Evolutionary conservation across 2,329 filamentous ascomycete species (phyloP).

Genomic region (Aureobasidium sp.): DNA sequence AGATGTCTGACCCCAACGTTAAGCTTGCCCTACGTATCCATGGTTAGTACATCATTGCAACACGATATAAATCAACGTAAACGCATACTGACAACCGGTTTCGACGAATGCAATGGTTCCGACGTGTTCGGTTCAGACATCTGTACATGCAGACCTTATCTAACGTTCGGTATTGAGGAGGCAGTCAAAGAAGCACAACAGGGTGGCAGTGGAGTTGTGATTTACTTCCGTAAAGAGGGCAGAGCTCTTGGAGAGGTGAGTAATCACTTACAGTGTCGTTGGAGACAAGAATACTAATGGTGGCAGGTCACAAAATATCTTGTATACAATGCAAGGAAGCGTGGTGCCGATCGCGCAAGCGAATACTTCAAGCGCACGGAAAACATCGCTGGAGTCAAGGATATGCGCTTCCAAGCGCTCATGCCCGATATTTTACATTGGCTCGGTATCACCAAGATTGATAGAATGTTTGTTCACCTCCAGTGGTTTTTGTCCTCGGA

Average conservation of each 20-base stretch:
- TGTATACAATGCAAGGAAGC: slow-evolving; percentile 78
- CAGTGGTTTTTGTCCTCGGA: background rate
- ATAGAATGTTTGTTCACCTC: slow-evolving; percentile 59
- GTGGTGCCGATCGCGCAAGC: slow-evolving; percentile 68
- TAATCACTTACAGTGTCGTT: too few species aligned
- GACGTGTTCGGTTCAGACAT: slow-evolving; percentile 98
- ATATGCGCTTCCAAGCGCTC: slow-evolving; percentile 95
- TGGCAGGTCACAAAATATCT: slow-evolving; percentile 71
- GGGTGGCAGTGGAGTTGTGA: slow-evolving; percentile 88
- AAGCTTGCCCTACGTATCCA: slow-evolving; percentile 79
- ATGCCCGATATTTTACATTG: slow-evolving; percentile 93
- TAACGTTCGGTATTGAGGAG: slow-evolving; percentile 95
- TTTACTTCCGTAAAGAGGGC: slow-evolving; percentile 98
- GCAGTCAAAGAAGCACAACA: slow-evolving; percentile 95
- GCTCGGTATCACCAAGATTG: slow-evolving; percentile 97
- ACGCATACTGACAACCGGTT: too few species aligned
- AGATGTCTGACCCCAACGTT: slow-evolving; percentile 81
- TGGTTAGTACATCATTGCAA: slow-evolving; percentile 34
- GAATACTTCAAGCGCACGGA: slow-evolving; percentile 98
- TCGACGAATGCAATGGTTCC: slow-evolving; percentile 70
- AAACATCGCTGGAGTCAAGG: slow-evolving; percentile 92
- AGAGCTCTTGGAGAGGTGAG: slow-evolving; percentile 82
- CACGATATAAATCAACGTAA: too few species aligned
- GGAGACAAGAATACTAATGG: background rate
- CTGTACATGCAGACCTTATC: slow-evolving; percentile 90